Evolutionary conservation across 352 stramenopile species (phyloP), one percentile per base, ranked within the genome.

Genomic region (Achlya hypogyna): DNA sequence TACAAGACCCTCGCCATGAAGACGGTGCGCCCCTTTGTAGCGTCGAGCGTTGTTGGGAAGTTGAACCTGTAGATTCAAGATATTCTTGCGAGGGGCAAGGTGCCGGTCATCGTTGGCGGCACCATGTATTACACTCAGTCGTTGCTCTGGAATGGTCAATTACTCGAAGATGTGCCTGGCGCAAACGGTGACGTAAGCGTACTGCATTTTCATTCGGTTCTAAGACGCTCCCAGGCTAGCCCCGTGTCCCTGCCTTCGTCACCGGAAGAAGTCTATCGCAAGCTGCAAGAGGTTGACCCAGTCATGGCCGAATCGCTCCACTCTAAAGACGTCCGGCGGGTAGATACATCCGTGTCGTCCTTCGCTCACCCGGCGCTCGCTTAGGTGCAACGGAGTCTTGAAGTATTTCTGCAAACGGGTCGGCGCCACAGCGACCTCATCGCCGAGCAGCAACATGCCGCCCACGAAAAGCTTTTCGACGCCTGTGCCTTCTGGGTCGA

Each of bases 101-200:
- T 96, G 35, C 89, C 89, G 2, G 92, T 97, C 49, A 75, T 97
- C n/a, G 89, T 96, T 10, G 89, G 89, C 28, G 89, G 89, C 51
- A 97, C 89, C 34, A 92, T 96, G 78, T 97, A 97, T 74, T 97
- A 97, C 74, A 93, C 88, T 54, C 89, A 97, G 69, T 86, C 84
- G 23, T 76, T 97, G 34, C 74, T 97, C 34, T 96, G 87, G 87
- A 87, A 89, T 34, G 85, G 85, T 0, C 83, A 94, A 64, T 59
- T 97, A 38, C 72, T 96, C 69, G 86, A 96, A 71, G 81, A 90
- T 51, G 79, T 86, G 9, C 73, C 75, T 74, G 47, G 70, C 69
- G n/a, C n/a, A 40, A 12, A 54, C 56, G 3, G 32, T 49, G 42
- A 69, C 20, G 63, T 51, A 38, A 34, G 14, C 20, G n/a, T 51